A percentile compares a stretch with the other conserved stretches of the same genome.
phyloP scores from a whole-genome alignment of 2,329 filamentous ascomycete species.

The Epichloe gansuensis region DNA sequence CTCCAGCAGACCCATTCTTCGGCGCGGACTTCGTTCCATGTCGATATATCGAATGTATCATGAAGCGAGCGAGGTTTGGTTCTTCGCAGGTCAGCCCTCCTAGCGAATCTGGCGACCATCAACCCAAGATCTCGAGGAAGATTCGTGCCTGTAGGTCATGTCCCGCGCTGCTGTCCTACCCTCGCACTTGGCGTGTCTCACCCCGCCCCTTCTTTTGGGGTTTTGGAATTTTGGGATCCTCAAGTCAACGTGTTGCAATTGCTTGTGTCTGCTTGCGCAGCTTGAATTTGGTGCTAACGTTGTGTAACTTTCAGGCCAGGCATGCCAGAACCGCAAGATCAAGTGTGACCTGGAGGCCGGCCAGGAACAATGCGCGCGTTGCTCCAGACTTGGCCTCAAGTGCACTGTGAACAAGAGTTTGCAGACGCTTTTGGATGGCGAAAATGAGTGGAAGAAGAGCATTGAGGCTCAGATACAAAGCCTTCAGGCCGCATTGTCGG shows the following conservation, averaged over 20 bases:
- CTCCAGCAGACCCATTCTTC: constrained; percentile 21
- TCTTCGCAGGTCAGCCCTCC: constrained; percentile 9
- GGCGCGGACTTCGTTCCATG: constrained; percentile 6
- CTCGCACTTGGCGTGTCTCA: not conserved
- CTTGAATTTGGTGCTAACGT: not conserved
- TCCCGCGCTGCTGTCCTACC: not conserved
- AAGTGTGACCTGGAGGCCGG: constrained; percentile 37
- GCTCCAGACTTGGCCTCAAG: constrained; percentile 34
- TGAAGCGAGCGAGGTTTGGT: constrained; percentile 13
- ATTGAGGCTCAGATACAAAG: constrained; percentile 17
- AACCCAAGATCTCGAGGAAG: constrained; percentile 20
- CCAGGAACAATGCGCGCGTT: constrained; percentile 34
- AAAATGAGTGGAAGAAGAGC: constrained; percentile 30
- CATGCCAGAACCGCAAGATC: constrained; percentile 43
- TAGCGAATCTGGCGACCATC: constrained; percentile 6
- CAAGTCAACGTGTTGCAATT: not conserved
- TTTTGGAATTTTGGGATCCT: not conserved
- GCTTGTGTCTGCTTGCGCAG: not conserved
- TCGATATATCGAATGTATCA: constrained; percentile 4
- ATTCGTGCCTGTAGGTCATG: constrained; percentile 19
- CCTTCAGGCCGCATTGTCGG: constrained; percentile 15
- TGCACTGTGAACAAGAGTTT: constrained; percentile 44
- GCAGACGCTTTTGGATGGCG: constrained; percentile 41
- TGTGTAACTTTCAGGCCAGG: constrained; percentile 17
- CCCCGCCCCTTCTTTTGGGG: not conserved